Base-by-base conservation (phyloP, 257 asterid species). In the Forsythia suspensa region DNA sequence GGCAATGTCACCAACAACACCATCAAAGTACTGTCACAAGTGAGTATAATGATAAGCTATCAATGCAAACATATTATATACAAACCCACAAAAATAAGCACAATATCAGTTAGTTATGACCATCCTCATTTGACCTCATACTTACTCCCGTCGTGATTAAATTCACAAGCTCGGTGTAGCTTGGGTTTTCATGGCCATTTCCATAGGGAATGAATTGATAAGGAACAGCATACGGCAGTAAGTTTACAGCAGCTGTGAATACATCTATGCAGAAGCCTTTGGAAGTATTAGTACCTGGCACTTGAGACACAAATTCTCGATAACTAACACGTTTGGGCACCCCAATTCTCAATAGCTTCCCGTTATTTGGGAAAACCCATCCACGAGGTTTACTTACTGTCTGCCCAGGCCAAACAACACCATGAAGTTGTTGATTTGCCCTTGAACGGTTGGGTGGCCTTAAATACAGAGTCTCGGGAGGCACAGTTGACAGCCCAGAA, bases 351-450 rank as follows among this genome's bases (percentile, higher is more conserved):
- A 96, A 81, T 37, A 41, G 88, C 86, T 88, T 96, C 74, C 99
- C 99, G 16, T 87, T 92, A 78, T 85, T 92, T 0, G 98, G 97
- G 75, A 94, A 93, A 83, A 91, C 96, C 99, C 99, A 96, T 43
- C 99, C 99, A 41, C 98, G 98, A 16, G 99, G 99, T 24, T 85
- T 89, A 77, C 57, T 81, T 46, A 80, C 77, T 0, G 91, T 78
- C 48, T 94, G 96, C 29, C 99, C 99, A 2, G 98, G 99, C 99
- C 99, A 96, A 71, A 94, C 75, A 75, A 94, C 98, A 74, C 88
- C 83, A 12, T 79, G 76, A 20, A 96, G 83, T 80, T 70, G 78
- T 52, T 90, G 90, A 70, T 74, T 89, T 9, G 83, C 82, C 68
- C 82, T 83, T 18, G 98, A 93, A 46, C 88, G 88, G 71, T 93